Evolutionary conservation across 306 rosid species (phyloP).

Genomic region (Biancaea sappan): DNA sequence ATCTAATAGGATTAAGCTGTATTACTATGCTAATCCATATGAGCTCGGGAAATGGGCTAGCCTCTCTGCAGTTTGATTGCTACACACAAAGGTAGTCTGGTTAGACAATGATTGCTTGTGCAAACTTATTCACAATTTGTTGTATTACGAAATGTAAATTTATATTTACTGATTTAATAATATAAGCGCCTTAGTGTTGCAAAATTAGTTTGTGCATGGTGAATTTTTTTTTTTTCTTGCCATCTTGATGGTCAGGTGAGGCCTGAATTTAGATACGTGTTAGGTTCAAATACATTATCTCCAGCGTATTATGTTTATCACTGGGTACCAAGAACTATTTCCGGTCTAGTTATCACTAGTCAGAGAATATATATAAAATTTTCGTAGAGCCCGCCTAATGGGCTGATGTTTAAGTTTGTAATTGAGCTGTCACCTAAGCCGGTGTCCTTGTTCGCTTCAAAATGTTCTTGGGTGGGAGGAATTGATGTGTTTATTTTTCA

Average conservation of each 20-base stretch:
- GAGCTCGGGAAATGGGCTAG: constrained; percentile 64
- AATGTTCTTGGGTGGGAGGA: neutral
- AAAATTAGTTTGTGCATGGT: neutral
- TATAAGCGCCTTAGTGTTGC: constrained; percentile 32
- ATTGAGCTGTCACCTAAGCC: neutral
- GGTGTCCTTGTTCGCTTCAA: neutral
- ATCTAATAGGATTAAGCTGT: constrained; percentile 53
- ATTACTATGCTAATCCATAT: constrained; percentile 22
- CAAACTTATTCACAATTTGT: constrained; percentile 35
- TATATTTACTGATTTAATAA: constrained; percentile 50
- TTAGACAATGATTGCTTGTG: constrained; percentile 37
- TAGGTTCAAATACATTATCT: constrained; percentile 14
- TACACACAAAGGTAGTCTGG: constrained; percentile 15
- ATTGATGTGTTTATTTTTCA: neutral
- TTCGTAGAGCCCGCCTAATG: no score
- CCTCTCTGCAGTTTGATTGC: constrained; percentile 70
- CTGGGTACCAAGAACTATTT: neutral
- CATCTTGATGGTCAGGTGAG: neutral
- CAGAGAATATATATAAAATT: no score
- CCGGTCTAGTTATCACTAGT: no score
- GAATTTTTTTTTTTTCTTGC: constrained; percentile 9
- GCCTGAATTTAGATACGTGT: constrained; percentile 22
- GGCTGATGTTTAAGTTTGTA: neutral
- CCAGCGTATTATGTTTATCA: neutral
- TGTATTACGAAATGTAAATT: constrained; percentile 48